phyloP scores from a whole-genome alignment of 345 rosid species.

The Excoecaria agallocha region DNA sequence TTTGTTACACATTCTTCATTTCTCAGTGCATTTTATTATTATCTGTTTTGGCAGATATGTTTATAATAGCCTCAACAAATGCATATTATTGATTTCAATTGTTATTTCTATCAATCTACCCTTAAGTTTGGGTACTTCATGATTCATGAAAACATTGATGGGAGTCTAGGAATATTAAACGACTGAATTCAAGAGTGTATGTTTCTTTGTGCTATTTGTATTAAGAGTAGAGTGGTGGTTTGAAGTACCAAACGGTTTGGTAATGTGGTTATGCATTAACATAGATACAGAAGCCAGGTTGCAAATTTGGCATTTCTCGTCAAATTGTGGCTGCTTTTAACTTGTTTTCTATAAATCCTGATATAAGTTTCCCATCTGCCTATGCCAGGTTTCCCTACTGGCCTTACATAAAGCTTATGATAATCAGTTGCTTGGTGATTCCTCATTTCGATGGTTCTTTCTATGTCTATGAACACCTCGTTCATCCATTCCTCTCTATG shows the following conservation, averaged over 20 bases:
- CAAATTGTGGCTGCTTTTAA: not conserved
- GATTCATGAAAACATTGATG: too few relatives aligned
- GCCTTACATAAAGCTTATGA: constrained; percentile 29
- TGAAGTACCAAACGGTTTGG: not conserved
- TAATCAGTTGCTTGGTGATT: constrained; percentile 21
- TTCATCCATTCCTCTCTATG: constrained; percentile 26
- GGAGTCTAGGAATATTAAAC: too few relatives aligned
- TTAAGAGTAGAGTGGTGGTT: not conserved
- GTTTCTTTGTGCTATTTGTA: too few relatives aligned
- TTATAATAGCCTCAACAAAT: too few relatives aligned
- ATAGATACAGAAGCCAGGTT: too few relatives aligned
- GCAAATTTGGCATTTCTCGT: too few relatives aligned
- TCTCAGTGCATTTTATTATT: not conserved
- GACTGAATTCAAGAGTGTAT: too few relatives aligned
- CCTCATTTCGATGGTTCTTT: constrained; percentile 35
- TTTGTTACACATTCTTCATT: not conserved
- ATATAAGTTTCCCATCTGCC: not conserved
- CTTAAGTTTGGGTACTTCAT: too few relatives aligned
- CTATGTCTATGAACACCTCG: constrained; percentile 24
- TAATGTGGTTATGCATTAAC: too few relatives aligned
- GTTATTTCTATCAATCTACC: too few relatives aligned
- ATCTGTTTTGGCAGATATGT: not conserved
- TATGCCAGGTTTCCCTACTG: constrained; percentile 26
- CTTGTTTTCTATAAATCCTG: not conserved
- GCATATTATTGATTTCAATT: too few relatives aligned